phyloP scores from a whole-genome alignment of 805 yeast species.

The Babjeviella inositovora region DNA sequence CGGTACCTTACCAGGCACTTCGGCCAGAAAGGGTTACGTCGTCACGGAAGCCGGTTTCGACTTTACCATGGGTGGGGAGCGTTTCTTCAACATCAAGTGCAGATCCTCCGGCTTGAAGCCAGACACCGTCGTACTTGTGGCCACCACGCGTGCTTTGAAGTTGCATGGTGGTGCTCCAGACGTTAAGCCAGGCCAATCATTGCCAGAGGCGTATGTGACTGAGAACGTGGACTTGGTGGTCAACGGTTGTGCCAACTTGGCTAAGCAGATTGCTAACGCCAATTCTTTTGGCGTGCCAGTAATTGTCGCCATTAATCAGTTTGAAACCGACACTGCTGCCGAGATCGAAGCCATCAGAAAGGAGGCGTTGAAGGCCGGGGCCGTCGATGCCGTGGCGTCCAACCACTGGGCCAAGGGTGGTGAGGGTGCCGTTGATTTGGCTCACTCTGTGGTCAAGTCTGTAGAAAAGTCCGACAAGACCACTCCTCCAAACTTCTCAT shows the following conservation, averaged over 20 bases:
- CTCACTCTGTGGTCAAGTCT: constrained; percentile 69
- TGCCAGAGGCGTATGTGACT: constrained; percentile 66
- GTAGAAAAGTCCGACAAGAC: constrained; percentile 23
- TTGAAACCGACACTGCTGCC: constrained; percentile 65
- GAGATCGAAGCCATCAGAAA: constrained; percentile 70
- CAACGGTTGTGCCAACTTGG: constrained; percentile 75
- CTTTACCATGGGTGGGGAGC: constrained; percentile 98
- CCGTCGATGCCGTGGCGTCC: constrained; percentile 76
- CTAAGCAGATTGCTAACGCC: constrained; percentile 81
- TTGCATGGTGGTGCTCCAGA: constrained; percentile 96
- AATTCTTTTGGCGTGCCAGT: constrained; percentile 80
- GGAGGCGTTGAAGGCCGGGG: constrained; percentile 84
- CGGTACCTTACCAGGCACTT: constrained; percentile 35
- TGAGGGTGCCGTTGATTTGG: constrained; percentile 70
- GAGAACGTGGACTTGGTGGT: constrained; percentile 71
- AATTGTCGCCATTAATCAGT: constrained; percentile 84
- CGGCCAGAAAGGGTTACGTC: constrained; percentile 61
- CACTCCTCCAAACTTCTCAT: constrained; percentile 34
- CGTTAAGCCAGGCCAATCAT: constrained; percentile 82
- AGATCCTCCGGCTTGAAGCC: constrained; percentile 81
- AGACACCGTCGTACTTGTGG: constrained; percentile 85
- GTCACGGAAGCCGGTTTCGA: constrained; percentile 98
- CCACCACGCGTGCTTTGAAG: constrained; percentile 93
- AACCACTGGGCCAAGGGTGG: constrained; percentile 98
- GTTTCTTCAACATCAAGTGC: constrained; percentile 91